phyloP scores from a whole-genome alignment of 2,329 filamentous ascomycete species.

The Trichoderma endophyticum region DNA sequence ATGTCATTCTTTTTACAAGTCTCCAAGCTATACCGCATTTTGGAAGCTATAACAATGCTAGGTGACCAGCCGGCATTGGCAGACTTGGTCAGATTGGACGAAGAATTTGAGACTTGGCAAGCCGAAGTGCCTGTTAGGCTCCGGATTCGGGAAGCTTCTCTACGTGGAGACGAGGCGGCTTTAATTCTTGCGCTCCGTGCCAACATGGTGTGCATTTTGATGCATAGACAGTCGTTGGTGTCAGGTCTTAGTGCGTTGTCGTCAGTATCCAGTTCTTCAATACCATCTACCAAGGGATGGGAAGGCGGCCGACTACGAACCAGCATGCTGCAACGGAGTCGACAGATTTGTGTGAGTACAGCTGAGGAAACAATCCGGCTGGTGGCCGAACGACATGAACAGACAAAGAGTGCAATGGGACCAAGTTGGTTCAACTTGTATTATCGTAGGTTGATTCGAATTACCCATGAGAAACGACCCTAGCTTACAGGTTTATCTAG shows the following conservation, averaged over 20 bases:
- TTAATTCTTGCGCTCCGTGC: slow-evolving; percentile 5
- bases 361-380: background rate
- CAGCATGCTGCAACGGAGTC: slow-evolving; percentile 3
- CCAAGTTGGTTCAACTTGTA: slow-evolving; percentile 15
- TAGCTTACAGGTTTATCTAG: background rate
- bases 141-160: background rate
- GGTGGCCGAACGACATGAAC: slow-evolving; percentile 7
- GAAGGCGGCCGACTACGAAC: slow-evolving; percentile 1
- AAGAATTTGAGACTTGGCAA: slow-evolving; percentile 7
- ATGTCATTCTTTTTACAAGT: slow-evolving; percentile 11
- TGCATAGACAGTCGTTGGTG: slow-evolving; percentile 4
- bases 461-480: too few relatives aligned
- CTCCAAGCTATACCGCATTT: slow-evolving; percentile 4
- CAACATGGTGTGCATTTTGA: slow-evolving; percentile 9
- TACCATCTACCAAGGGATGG: background rate
- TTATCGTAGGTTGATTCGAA: background rate
- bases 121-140: background rate
- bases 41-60: background rate
- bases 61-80: background rate
- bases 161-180: background rate
- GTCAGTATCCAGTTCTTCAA: background rate
- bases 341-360: slow-evolving; percentile 5
- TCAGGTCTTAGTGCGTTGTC: slow-evolving; percentile 5
- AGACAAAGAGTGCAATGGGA: slow-evolving; percentile 11
- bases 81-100: slow-evolving; percentile 4